Conservation (phyloP, 2,329 filamentous ascomycete genomes). For the Epichloe uncinata region DNA sequence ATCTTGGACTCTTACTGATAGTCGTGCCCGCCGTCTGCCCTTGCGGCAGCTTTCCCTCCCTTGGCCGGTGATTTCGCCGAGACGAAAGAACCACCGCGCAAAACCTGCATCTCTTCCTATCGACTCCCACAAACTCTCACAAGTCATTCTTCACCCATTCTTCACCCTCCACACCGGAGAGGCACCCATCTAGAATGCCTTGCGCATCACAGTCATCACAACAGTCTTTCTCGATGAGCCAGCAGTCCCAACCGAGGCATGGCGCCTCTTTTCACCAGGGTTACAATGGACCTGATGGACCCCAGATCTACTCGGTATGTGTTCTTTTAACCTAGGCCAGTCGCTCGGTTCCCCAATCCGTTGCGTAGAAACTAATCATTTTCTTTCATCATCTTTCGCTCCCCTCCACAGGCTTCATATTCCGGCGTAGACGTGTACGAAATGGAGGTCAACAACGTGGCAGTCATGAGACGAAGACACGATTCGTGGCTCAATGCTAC, state of each 20-base stretch:
- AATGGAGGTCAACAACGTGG: constrained; percentile 89
- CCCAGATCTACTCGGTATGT: constrained; percentile 50
- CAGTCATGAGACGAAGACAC: constrained; percentile 88
- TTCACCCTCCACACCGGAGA: not conserved
- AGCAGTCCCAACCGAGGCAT: constrained; percentile 32
- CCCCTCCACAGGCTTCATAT: constrained; percentile 55
- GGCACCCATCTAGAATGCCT: constrained; percentile 14
- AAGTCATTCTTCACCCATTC: not conserved
- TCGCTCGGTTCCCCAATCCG: not conserved
- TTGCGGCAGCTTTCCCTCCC: not conserved
- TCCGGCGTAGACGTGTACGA: constrained; percentile 95
- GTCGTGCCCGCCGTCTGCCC: not conserved
- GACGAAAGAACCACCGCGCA: not conserved
- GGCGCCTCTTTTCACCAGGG: constrained; percentile 23
- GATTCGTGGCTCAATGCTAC: constrained; percentile 98
- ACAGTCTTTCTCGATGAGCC: constrained; percentile 44
- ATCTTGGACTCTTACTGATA: not conserved
- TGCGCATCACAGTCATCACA: constrained; percentile 40
- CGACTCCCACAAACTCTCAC: not conserved
- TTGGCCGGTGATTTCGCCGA: not conserved
- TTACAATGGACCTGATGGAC: constrained; percentile 27
- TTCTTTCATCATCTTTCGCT: not conserved
- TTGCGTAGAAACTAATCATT: not conserved
- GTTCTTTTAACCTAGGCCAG: not conserved
- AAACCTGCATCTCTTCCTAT: not conserved